phyloP scores from a whole-genome alignment of 805 yeast genomes.

The Diddensiella caesifluorescens region DNA sequence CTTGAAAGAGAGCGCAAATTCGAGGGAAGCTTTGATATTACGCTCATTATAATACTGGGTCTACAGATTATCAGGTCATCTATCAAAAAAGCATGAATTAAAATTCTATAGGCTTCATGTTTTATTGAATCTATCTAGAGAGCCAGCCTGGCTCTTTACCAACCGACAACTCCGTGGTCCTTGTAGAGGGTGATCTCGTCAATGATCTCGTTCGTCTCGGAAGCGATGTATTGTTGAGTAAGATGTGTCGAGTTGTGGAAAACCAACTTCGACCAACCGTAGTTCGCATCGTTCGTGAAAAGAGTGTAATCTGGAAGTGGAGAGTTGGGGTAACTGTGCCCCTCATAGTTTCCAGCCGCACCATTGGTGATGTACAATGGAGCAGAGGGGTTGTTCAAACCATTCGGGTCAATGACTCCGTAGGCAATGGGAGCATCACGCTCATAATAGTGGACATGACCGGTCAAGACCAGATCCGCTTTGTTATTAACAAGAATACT shows the following conservation, averaged over 20 bases:
- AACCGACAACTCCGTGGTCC: conserved; percentile 19
- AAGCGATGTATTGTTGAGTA: conserved; percentile 27
- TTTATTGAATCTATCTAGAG: too few species aligned
- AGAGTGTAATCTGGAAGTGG: conserved; percentile 8
- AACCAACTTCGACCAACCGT: conserved; percentile 27
- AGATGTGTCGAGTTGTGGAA: conserved; percentile 30
- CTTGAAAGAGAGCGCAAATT: too few species aligned
- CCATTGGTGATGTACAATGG: conserved; percentile 30
- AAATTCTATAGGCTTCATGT: too few species aligned
- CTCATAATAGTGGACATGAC: conserved; percentile 25
- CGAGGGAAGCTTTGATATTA: too few species aligned
- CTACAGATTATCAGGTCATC: too few species aligned
- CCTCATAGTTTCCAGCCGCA: conserved; percentile 30
- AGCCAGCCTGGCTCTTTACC: too few species aligned
- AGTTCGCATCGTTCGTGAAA: conserved; percentile 10
- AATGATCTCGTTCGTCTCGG: conserved; percentile 23
- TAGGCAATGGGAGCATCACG: conserved; percentile 21
- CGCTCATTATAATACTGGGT: too few species aligned
- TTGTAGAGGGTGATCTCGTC: conserved; percentile 29
- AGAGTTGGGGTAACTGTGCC: conserved; percentile 16
- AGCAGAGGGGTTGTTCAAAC: conserved; percentile 27
- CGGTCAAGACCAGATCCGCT: conserved; percentile 23
- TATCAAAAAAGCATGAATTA: too few species aligned
- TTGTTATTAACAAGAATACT: conserved; percentile 16
- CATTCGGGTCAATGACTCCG: conserved; percentile 27